Evolutionary conservation across 306 rosid genomes (phyloP).

Genomic region (Macrotyloma uniflorum): DNA sequence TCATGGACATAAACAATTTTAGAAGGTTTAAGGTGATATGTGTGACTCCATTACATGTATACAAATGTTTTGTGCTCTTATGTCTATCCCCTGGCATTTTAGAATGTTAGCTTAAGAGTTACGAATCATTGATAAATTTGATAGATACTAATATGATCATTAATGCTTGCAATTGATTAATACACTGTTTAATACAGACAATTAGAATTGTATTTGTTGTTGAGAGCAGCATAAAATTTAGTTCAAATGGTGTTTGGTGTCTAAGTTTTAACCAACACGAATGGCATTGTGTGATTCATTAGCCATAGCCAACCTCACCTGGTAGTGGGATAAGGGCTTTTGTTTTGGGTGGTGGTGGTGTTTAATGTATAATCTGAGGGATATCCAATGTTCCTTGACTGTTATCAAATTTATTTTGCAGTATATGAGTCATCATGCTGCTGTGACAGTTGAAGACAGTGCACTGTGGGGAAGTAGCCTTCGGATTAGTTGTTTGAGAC

Average conservation of each 20-base stretch:
- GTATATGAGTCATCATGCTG: slow-evolving; percentile 23
- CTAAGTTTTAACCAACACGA: neutral
- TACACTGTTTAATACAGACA: neutral
- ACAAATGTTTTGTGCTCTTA: too few relatives aligned
- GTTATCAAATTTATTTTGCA: slow-evolving; percentile 38
- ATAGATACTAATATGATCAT: neutral
- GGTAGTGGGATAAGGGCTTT: neutral
- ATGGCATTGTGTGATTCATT: neutral
- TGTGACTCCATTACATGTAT: neutral
- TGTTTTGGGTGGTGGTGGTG: neutral
- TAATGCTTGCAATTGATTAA: neutral
- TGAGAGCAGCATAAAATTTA: neutral
- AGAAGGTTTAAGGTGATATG: slow-evolving; percentile 2
- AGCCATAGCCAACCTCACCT: neutral
- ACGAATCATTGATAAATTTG: neutral
- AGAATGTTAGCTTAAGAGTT: neutral
- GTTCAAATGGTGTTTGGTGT: neutral
- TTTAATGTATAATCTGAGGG: slow-evolving; percentile 1
- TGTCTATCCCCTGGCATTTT: neutral
- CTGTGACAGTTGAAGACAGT: slow-evolving; percentile 36
- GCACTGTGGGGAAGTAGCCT: slow-evolving; percentile 31
- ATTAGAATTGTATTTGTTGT: neutral
- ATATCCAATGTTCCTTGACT: neutral
- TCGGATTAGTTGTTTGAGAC: slow-evolving; percentile 21
- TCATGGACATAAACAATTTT: neutral